phyloP scores from a whole-genome alignment of 495 filamentous ascomycete species.

The Acidomyces sp. region DNA sequence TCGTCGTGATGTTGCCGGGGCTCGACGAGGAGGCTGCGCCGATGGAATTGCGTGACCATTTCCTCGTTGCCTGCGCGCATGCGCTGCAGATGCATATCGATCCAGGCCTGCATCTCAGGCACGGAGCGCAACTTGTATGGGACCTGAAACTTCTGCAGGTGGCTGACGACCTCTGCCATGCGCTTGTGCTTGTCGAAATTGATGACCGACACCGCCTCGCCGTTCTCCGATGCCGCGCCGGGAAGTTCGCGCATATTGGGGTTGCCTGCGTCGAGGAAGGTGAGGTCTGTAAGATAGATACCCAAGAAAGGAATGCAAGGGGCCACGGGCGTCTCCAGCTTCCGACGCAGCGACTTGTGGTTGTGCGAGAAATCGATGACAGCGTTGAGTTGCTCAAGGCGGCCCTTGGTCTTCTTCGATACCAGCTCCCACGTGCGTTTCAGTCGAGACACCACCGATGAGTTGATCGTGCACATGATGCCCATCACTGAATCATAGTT shows the following conservation, averaged over 20 bases:
- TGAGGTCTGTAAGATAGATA: slow-evolving; percentile 83
- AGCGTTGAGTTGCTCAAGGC: slow-evolving; percentile 59
- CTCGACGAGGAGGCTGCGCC: slow-evolving; percentile 78
- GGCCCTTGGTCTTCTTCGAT: slow-evolving; percentile 69
- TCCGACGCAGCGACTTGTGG: slow-evolving; percentile 76
- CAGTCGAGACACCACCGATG: slow-evolving; percentile 80
- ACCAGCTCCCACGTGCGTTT: slow-evolving; percentile 89
- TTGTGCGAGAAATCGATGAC: slow-evolving; percentile 85
- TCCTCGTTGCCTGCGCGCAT: slow-evolving; percentile 67
- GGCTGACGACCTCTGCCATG: slow-evolving; percentile 87
- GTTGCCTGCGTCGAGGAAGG: slow-evolving; percentile 87
- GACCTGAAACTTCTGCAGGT: slow-evolving; percentile 93
- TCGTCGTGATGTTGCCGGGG: too few relatives aligned
- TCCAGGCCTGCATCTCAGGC: slow-evolving; percentile 87
- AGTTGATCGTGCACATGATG: slow-evolving; percentile 85
- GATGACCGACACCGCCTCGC: slow-evolving; percentile 63
- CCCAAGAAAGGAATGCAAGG: slow-evolving; percentile 96
- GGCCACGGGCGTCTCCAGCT: slow-evolving; percentile 75
- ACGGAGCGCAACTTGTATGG: slow-evolving; percentile 78
- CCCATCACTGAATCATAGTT: slow-evolving; percentile 97
- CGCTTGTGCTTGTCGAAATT: slow-evolving; percentile 98
- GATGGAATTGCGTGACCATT: slow-evolving; percentile 66
- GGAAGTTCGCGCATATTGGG: slow-evolving; percentile 57
- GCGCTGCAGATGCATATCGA: slow-evolving; percentile 68
- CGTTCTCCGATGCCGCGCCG: slow-evolving; percentile 28